phyloP scores from a whole-genome alignment of 1,284 basidiomycete species.

The Dichomitus squalens region DNA sequence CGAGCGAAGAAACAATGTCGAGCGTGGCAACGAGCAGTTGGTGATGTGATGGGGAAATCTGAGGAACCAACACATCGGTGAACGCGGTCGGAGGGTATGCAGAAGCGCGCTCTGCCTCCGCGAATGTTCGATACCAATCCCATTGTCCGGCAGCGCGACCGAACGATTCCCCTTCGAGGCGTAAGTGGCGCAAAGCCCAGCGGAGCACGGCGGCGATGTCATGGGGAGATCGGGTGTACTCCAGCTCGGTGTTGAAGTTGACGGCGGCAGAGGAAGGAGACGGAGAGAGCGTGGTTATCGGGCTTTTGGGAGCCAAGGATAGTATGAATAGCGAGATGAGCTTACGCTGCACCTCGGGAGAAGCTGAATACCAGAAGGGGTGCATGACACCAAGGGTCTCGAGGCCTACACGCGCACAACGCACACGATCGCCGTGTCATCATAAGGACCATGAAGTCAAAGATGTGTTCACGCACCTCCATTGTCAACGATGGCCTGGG shows the following conservation, averaged over 20 bases:
- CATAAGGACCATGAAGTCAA: neutral
- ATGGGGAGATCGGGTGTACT: conserved; percentile 64
- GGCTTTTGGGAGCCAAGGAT: conserved; percentile 52
- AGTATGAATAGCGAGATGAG: conserved; percentile 73
- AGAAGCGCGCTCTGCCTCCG: conserved; percentile 54
- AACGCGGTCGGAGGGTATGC: conserved; percentile 64
- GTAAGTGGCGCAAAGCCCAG: conserved; percentile 74
- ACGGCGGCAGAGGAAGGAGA: conserved; percentile 45
- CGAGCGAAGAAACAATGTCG: conserved; percentile 64
- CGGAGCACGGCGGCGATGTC: conserved; percentile 78
- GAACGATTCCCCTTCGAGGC: conserved; percentile 57
- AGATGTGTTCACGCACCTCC: conserved; percentile 42
- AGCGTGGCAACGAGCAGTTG: conserved; percentile 59
- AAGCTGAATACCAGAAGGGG: conserved; percentile 78
- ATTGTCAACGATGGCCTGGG: conserved; percentile 59
- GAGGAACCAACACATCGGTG: conserved; percentile 57
- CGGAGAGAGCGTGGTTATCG: conserved; percentile 50
- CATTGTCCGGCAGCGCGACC: conserved; percentile 45
- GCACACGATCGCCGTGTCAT: neutral
- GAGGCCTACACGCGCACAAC: conserved; percentile 47
- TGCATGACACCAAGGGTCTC: conserved; percentile 80
- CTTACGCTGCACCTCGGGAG: conserved; percentile 62
- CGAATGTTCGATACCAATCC: conserved; percentile 67
- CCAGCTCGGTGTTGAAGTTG: conserved; percentile 64
- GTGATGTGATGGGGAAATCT: conserved; percentile 55